phyloP scores from a whole-genome alignment of 805 yeast species.

The Kuraishia capsulata region DNA sequence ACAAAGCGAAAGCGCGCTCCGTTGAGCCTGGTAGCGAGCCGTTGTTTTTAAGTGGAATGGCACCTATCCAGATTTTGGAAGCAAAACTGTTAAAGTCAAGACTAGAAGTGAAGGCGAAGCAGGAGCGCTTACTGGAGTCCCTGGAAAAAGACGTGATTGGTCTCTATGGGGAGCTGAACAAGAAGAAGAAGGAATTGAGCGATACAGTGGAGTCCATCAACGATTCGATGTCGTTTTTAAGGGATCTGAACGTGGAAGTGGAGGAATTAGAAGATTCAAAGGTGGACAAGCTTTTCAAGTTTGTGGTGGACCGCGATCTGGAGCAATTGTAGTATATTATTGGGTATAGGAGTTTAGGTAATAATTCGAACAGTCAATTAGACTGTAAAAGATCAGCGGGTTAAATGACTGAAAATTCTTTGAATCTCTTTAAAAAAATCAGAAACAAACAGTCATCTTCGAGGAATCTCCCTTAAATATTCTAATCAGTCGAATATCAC shows the following conservation, averaged over 20 bases:
- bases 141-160: conserved; percentile 8
- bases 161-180: conserved; percentile 7
- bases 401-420: no score
- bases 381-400: no score
- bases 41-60: conserved; percentile 8
- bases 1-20: conserved; percentile 20
- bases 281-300: not conserved
- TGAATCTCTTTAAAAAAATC: no score
- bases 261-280: not conserved
- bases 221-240: not conserved
- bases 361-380: no score
- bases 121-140: conserved; percentile 8
- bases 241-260: not conserved
- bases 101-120: conserved; percentile 7
- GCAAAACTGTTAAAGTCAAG: conserved; percentile 8
- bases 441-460: no score
- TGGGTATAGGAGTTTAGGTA: no score
- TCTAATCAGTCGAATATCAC: no score
- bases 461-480: no score
- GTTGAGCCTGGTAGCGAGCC: conserved; percentile 7
- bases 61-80: conserved; percentile 14
- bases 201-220: not conserved
- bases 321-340: no score
- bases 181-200: not conserved
- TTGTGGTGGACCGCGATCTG: not conserved